Conservation (phyloP, 305 asterid genomes). For the Lippia alba region DNA sequence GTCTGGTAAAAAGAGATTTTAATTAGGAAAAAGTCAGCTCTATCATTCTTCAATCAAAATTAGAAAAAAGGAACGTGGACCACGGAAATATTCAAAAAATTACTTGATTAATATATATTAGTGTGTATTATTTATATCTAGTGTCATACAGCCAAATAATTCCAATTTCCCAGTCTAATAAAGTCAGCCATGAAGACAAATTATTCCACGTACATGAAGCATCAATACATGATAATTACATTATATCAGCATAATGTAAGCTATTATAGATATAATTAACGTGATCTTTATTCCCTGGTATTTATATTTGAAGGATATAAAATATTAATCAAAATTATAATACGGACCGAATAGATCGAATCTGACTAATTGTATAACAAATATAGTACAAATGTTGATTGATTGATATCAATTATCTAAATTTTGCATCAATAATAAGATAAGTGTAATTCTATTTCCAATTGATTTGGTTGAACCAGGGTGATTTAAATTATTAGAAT, state of each 20-base stretch:
- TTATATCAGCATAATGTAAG: not conserved
- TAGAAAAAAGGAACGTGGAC: slow-evolving; percentile 9
- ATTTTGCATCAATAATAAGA: too few relatives aligned
- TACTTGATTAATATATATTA: not conserved
- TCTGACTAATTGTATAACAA: too few relatives aligned
- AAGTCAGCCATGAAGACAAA: slow-evolving; percentile 13
- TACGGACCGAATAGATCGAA: too few relatives aligned
- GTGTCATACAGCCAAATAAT: slow-evolving; percentile 28
- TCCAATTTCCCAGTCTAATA: slow-evolving; percentile 4
- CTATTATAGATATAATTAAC: too few relatives aligned
- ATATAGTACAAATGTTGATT: too few relatives aligned
- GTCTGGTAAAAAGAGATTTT: not conserved
- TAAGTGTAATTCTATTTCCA: too few relatives aligned
- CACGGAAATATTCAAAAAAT: slow-evolving; percentile 3
- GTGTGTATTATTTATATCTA: not conserved
- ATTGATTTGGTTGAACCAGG: too few relatives aligned
- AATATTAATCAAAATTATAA: too few relatives aligned
- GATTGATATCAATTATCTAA: too few relatives aligned
- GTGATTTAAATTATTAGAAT: too few relatives aligned
- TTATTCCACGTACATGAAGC: not conserved
- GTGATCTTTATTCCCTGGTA: too few relatives aligned
- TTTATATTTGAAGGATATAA: too few relatives aligned
- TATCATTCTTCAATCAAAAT: slow-evolving; percentile 36
- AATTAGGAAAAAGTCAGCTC: slow-evolving; percentile 11
- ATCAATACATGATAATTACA: not conserved